phyloP scores from a whole-genome alignment of 2,329 filamentous ascomycete genomes.

The Blastomyces emzantsi region DNA sequence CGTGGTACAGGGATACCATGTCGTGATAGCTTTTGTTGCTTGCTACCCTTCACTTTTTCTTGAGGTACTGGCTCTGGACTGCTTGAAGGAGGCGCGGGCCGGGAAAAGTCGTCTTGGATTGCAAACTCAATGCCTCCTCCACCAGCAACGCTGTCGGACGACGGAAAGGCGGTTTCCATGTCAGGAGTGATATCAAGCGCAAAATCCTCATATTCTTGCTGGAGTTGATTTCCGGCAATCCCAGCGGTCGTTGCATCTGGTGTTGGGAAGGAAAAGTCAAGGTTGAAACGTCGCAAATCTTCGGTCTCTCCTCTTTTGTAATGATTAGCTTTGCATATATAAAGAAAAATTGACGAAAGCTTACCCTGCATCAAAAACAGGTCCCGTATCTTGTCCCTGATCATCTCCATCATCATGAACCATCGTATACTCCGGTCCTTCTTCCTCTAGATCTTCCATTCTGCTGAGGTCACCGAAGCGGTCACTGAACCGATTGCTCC shows the following conservation, averaged over 20 bases:
- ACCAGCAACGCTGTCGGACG: conserved; percentile 23
- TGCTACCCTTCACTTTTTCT: conserved; percentile 24
- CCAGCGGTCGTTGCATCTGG: conserved; percentile 26
- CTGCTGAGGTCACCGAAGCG: conserved; percentile 42
- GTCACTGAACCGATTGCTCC: conserved; percentile 40
- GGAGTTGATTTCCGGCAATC: conserved; percentile 25
- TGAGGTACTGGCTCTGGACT: conserved; percentile 30
- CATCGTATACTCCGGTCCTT: conserved; percentile 26
- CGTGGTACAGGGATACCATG: conserved; percentile 68
- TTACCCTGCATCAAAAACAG: conserved; percentile 33
- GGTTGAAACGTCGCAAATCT: conserved; percentile 34
- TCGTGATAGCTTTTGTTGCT: conserved; percentile 53
- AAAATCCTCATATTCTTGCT: conserved; percentile 30
- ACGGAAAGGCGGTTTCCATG: conserved; percentile 20
- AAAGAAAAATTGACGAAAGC: conserved; percentile 8
- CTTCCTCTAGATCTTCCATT: conserved; percentile 37
- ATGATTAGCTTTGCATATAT: conserved; percentile 14
- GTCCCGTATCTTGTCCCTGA: conserved; percentile 28
- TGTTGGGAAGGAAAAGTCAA: conserved; percentile 35
- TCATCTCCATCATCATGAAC: background rate
- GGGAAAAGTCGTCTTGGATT: conserved; percentile 21
- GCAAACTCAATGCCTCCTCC: conserved; percentile 28
- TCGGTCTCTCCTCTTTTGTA: conserved; percentile 36
- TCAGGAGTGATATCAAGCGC: conserved; percentile 25
- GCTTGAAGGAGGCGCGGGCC: conserved; percentile 27